A percentile compares a stretch with the other conserved stretches of the same genome.
Evolutionary conservation across 1,139 yeast genomes (phyloP).

Genomic region (Lodderomyces orthopsilosis): DNA sequence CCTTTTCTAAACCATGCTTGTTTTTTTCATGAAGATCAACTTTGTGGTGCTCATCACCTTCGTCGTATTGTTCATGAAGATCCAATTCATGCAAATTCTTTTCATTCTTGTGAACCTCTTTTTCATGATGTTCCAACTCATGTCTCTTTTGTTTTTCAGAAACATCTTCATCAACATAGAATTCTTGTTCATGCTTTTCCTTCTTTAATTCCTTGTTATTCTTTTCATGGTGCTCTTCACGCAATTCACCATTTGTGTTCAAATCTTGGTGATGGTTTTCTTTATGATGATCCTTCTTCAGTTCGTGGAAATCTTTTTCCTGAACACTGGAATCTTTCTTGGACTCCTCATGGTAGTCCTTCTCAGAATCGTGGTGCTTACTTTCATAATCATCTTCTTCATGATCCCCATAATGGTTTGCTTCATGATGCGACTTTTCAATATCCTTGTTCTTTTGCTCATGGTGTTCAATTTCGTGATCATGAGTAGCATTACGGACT

Average conservation of each 20-base stretch:
- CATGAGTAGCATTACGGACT: slow-evolving; percentile 3
- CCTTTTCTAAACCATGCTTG: slow-evolving; percentile 3
- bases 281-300: slow-evolving; percentile 3
- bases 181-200: slow-evolving; percentile 5
- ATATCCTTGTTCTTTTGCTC: slow-evolving; percentile 2
- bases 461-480: slow-evolving; percentile 4
- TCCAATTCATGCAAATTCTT: slow-evolving; percentile 4
- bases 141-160: slow-evolving; percentile 1
- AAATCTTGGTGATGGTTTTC: slow-evolving; percentile 3
- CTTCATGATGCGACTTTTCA: slow-evolving; percentile 5
- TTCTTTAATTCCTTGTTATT: slow-evolving; percentile 3
- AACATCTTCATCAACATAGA: neutral
- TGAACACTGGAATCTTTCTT: neutral
- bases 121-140: slow-evolving; percentile 3
- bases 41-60: slow-evolving; percentile 3
- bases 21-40: slow-evolving; percentile 4
- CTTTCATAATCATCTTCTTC: slow-evolving; percentile 1
- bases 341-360: slow-evolving; percentile 2
- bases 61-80: slow-evolving; percentile 3
- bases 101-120: slow-evolving; percentile 4
- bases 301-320: slow-evolving; percentile 3
- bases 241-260: slow-evolving; percentile 2
- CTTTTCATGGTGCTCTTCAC: slow-evolving; percentile 5
- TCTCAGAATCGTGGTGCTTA: slow-evolving; percentile 1
- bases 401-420: slow-evolving; percentile 1